Percentiles rank a stretch among this genome's conserved stretches.
Conservation (phyloP, 805 yeast genomes). For the Tetrapisispora namnaoensis region DNA sequence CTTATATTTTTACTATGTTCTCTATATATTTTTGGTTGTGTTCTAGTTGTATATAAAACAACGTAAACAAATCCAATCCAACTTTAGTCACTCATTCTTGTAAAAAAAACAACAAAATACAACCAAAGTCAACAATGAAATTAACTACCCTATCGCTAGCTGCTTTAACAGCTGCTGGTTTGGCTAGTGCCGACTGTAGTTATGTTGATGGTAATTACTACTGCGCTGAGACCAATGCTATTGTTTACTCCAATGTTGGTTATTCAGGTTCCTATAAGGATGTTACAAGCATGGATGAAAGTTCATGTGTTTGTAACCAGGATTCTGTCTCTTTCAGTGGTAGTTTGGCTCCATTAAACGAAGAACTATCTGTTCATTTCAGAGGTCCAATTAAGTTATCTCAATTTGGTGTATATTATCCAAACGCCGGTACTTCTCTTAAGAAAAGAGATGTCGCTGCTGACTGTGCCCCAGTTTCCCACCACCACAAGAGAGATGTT, state of each 20-base stretch:
- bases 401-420: constrained; percentile 81
- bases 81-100: constrained; percentile 23
- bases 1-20: neutral
- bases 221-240: constrained; percentile 62
- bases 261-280: constrained; percentile 75
- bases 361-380: constrained; percentile 65
- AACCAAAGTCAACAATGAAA: neutral
- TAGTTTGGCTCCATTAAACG: constrained; percentile 53
- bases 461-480: constrained; percentile 16
- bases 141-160: constrained; percentile 7
- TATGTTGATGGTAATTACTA: constrained; percentile 64
- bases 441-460: constrained; percentile 33
- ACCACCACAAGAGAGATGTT: constrained; percentile 50
- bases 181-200: constrained; percentile 34
- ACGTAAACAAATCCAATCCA: constrained; percentile 9
- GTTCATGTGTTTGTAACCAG: constrained; percentile 62
- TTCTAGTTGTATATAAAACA: neutral
- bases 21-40: neutral
- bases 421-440: constrained; percentile 38
- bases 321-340: constrained; percentile 49
- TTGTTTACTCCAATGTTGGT: constrained; percentile 65
- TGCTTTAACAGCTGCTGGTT: constrained; percentile 18
- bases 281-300: constrained; percentile 68
- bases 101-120: neutral
- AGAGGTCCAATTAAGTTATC: constrained; percentile 61